Evolutionary conservation across 148 eudicot species (phyloP).

Genomic region (Chenopodium suecicum): DNA sequence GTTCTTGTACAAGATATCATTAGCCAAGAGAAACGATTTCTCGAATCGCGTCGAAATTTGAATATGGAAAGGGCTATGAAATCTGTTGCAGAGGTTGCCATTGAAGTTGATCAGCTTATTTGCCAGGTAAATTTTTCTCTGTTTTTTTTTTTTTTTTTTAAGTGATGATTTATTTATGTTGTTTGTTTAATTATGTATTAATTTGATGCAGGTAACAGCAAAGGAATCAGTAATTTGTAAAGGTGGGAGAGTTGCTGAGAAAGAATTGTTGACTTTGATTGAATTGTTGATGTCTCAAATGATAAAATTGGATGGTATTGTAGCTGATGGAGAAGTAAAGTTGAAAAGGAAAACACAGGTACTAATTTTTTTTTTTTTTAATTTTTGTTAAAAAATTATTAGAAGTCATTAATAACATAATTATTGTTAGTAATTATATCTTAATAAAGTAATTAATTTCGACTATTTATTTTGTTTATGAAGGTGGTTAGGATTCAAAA

Average conservation of each 20-base stretch:
- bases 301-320: slow-evolving; percentile 70
- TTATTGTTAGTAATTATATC: neutral
- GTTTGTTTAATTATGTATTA: no score
- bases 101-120: slow-evolving; percentile 64
- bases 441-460: neutral
- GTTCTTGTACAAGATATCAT: slow-evolving; percentile 49
- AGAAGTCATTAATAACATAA: neutral
- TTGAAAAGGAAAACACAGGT: slow-evolving; percentile 76
- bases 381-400: neutral
- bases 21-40: slow-evolving; percentile 43
- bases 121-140: slow-evolving; percentile 41
- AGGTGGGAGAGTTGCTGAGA: slow-evolving; percentile 63
- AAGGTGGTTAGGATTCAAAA: slow-evolving; percentile 67
- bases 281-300: slow-evolving; percentile 72
- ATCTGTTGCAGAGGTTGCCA: slow-evolving; percentile 51
- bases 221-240: slow-evolving; percentile 50
- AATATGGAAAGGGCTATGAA: slow-evolving; percentile 49
- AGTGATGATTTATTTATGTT: neutral
- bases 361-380: neutral
- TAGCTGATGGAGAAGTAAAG: slow-evolving; percentile 71
- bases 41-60: slow-evolving; percentile 43
- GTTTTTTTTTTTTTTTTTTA: no score
- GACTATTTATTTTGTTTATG: neutral
- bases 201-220: slow-evolving; percentile 44
- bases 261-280: slow-evolving; percentile 49